phyloP scores from a whole-genome alignment of 2,329 filamentous ascomycete species.

The Pestalotiopsis fici region DNA sequence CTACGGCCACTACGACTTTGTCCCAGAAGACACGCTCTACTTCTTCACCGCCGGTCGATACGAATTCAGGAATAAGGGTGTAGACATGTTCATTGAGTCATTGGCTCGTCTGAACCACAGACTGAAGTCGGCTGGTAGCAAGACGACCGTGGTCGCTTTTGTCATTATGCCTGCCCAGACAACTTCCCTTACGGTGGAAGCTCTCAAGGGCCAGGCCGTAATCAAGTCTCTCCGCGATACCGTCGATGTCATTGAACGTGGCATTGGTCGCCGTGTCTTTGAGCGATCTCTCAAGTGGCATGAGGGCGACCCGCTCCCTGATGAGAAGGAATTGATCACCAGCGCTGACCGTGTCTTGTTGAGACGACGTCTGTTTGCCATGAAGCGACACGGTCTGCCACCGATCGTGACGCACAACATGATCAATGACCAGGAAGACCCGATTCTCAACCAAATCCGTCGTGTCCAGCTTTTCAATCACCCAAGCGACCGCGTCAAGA shows the following conservation, averaged over 20 bases:
- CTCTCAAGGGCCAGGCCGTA: conserved; percentile 93
- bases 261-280: conserved; percentile 91
- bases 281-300: conserved; percentile 95
- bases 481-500: conserved; percentile 90
- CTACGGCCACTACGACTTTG: conserved; percentile 97
- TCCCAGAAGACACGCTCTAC: conserved; percentile 94
- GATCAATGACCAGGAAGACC: conserved; percentile 90
- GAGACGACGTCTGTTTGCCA: conserved; percentile 88
- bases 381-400: conserved; percentile 89
- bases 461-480: conserved; percentile 97
- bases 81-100: conserved; percentile 99
- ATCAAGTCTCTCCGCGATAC: conserved; percentile 96
- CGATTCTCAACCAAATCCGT: conserved; percentile 92
- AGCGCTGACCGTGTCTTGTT: conserved; percentile 90
- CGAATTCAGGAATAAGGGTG: conserved; percentile 97
- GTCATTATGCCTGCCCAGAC: conserved; percentile 99
- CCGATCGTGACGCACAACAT: conserved; percentile 99
- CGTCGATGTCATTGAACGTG: conserved; percentile 86
- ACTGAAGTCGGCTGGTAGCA: conserved; percentile 81
- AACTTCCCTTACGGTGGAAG: conserved; percentile 90
- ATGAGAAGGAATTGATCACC: conserved; percentile 95
- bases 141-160: conserved; percentile 94
- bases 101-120: conserved; percentile 92
- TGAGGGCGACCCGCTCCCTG: conserved; percentile 88
- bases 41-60: conserved; percentile 97